Percentiles rank a stretch among this genome's conserved stretches.
These are phyloP conservation scores for Trichoderma orchidacearum DNA, from an alignment of 495 filamentous ascomycete species.

Conservation along the genomic window DNA sequence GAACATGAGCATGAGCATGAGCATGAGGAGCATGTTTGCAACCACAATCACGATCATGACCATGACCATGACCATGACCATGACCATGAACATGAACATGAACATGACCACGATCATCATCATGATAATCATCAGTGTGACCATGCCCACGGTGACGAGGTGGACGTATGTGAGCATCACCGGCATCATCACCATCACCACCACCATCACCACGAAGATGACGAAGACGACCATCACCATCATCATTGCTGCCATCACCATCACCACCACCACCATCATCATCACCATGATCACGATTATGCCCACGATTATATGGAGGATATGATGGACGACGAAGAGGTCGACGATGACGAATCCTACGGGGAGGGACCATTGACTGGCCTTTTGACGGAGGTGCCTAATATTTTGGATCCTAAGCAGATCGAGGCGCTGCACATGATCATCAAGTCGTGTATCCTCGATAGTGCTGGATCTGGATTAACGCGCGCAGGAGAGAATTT, in stretches of 20 bases:
- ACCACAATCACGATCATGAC: slow-evolving; percentile 5
- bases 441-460: slow-evolving; percentile 76
- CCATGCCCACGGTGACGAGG: slow-evolving; percentile 28
- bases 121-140: slow-evolving; percentile 31
- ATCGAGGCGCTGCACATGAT: slow-evolving; percentile 94
- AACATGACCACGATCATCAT: slow-evolving; percentile 28
- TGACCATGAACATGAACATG: slow-evolving; percentile 2
- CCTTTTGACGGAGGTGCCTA: slow-evolving; percentile 81
- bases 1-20: slow-evolving; percentile 35
- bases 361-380: slow-evolving; percentile 77
- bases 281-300: slow-evolving; percentile 27
- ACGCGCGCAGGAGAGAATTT: slow-evolving; percentile 53
- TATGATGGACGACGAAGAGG: slow-evolving; percentile 53
- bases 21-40: slow-evolving; percentile 51
- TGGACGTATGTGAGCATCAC: no score
- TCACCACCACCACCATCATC: slow-evolving; percentile 36
- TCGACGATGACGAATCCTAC: slow-evolving; percentile 69
- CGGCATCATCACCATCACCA: neutral
- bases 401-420: slow-evolving; percentile 81
- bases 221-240: slow-evolving; percentile 16
- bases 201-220: slow-evolving; percentile 13
- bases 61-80: slow-evolving; percentile 18
- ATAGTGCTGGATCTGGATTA: slow-evolving; percentile 41
- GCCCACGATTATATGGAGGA: slow-evolving; percentile 31
- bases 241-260: neutral